A percentile compares a stretch with the other conserved stretches of the same genome.
Evolutionary conservation across 495 filamentous ascomycete species (phyloP).

Genomic region (Penicillium psychrofluorescens): DNA sequence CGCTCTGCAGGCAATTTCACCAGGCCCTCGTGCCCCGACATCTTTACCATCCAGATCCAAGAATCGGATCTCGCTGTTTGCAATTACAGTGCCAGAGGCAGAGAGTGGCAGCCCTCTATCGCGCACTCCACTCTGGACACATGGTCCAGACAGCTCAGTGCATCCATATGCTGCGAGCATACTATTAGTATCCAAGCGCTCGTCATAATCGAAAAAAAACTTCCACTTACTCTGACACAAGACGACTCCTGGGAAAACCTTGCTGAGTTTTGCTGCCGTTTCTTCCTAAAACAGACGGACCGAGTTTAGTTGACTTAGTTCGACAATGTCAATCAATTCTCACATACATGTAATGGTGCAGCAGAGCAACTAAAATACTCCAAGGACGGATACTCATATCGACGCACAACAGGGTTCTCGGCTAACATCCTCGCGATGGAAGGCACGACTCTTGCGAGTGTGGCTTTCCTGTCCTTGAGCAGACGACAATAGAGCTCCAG

Average conservation of each 20-base stretch:
- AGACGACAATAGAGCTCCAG: conserved; percentile 6
- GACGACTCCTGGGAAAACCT: conserved; percentile 1
- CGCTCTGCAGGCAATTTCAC: conserved; percentile 4
- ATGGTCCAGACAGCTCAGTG: conserved; percentile 3
- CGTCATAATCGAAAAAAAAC: background rate
- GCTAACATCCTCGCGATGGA: conserved; percentile 3
- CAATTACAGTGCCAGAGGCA: conserved; percentile 5
- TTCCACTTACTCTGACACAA: conserved; percentile 3
- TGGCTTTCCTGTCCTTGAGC: conserved; percentile 2
- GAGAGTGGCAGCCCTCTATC: conserved; percentile 2
- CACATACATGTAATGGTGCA: conserved; percentile 7
- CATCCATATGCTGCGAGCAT: conserved; percentile 3
- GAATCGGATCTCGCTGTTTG: conserved; percentile 7
- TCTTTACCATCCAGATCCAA: conserved; percentile 3
- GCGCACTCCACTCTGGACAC: conserved; percentile 6
- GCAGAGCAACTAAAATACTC: conserved; percentile 10
- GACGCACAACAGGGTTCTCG: conserved; percentile 1
- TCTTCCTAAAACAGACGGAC: background rate
- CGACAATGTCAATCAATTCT: background rate
- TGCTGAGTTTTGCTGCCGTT: conserved; percentile 2
- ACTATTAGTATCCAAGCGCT: background rate
- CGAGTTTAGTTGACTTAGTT: too few relatives aligned
- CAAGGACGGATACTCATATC: conserved; percentile 2
- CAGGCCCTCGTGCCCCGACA: conserved; percentile 1
- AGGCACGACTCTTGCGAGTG: conserved; percentile 7